These are phyloP conservation scores for Hericium alpestre DNA, from an alignment of 768 basidiomycete species.

Conservation along the genomic window DNA sequence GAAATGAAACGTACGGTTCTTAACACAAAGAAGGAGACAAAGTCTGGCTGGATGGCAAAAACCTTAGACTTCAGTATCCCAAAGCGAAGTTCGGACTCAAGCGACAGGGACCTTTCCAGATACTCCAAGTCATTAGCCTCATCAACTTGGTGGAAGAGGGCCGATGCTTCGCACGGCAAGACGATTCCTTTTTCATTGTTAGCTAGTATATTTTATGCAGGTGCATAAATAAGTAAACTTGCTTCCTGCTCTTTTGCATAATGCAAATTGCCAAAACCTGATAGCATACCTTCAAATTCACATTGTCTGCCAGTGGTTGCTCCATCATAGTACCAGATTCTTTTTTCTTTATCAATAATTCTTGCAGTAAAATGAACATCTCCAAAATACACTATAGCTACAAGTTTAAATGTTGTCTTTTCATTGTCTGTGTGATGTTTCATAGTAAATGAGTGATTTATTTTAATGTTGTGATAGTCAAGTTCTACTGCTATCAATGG, in stretches of 20 bases:
- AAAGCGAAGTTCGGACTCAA: too few species aligned
- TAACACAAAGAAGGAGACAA: too few species aligned
- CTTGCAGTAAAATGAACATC: constrained; percentile 15
- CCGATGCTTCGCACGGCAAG: neutral
- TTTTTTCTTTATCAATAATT: constrained; percentile 8
- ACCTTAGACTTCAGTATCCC: too few species aligned
- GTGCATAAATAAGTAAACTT: neutral
- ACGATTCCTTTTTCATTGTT: neutral
- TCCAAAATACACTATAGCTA: constrained; percentile 16
- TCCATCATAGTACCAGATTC: constrained; percentile 21
- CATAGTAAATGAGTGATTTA: neutral
- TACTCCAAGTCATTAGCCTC: too few species aligned
- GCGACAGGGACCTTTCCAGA: too few species aligned
- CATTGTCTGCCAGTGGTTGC: neutral
- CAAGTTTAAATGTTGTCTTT: neutral
- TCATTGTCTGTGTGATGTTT: too few species aligned
- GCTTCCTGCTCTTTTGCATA: neutral
- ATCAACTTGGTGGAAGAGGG: neutral
- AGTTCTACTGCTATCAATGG: neutral
- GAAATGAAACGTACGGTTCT: too few species aligned
- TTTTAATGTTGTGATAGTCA: neutral
- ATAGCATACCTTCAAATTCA: neutral
- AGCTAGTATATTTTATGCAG: neutral
- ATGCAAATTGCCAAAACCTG: neutral
- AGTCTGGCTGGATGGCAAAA: too few species aligned